Evolutionary conservation across 805 yeast genomes (phyloP), one percentile per base, ranked within the genome.

Genomic region (Clavispora phyllophila): DNA sequence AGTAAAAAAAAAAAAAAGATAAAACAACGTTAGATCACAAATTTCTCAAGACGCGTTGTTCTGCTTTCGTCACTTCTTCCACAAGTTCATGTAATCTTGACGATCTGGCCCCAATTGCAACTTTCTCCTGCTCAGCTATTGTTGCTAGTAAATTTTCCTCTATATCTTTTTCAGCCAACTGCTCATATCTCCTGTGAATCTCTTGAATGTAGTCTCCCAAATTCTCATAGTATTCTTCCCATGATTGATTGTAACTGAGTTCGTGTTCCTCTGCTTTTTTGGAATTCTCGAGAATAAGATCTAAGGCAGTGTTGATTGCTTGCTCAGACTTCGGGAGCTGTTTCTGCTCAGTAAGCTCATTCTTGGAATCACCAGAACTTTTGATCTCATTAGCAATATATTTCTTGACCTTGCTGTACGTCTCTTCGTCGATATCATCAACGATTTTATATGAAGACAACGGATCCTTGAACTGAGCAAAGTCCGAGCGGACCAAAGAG

Each of bases 401-500:
- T 8, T 34, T 17, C 8, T 50, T 44, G 3, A 60, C 68, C 9
- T 38, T 42, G 3, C 46, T 48, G 29, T 39, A 46, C 2, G 41
- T 12, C 7, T 57, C 65, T 25, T 60, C 66, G 34, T 65, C 69
- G 15, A 70, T 37, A 42, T 62, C 70, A n/a, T 59, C 58, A 6
- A 60, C 29, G 5, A 55, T 40, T 23, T 39, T 38, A 3, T 55
- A 60, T 3, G 40, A 42, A 41, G 37, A 51, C 3, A 43, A 22
- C 2, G 55, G 36, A 42, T 60, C 65, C 12, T 55, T 57, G 18
- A 54, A 44, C 47, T 61, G 68, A 5, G 62, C 45, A 39, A 58
- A 66, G 51, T 76, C 82, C 0, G 78, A 70, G 39, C 58, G 58
- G 5, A 75, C 57, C n/a, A 76, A 54, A 1, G 43, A 51, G 7